Evolutionary conservation across 208 protist genomes (phyloP), one percentile per base, ranked within the genome.

Genomic region (Trypanosoma melophagium): DNA sequence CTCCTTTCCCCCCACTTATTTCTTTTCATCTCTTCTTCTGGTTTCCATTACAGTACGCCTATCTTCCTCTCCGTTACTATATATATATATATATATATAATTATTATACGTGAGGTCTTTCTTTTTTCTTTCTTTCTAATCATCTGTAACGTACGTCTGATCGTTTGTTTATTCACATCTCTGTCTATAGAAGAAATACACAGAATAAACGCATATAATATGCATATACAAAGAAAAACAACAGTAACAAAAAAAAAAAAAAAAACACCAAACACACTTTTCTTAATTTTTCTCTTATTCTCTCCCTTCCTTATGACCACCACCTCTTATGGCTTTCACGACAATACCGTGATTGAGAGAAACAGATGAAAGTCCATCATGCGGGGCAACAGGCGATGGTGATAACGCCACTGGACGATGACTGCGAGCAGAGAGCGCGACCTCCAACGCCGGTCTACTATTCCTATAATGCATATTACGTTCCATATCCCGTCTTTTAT

Each of bases 321-420:
- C 65, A 52, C 65, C 65, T 31, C 67, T 58, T 19, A 66, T 73
- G 13, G 67, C 35, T 25, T 53, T 57, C 7, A 73, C 59, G 41
- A 73, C 60, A 24, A 66, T 41, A 24, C 67, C 60, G 42, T 58
- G 59, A 3, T 59, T 50, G 16, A n/a, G n/a, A 13, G 25, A 22
- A 45, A 49, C 38, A 7, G 40, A 17, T 2, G 49, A 52, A 10
- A 35, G 16, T 22, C 1, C 5, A 35, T 35, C 28, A 5, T 35
- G 28, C 28, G 28, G 28, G 28, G 28, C 28, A 1, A 35, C 28
- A 35, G 28, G 5, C 28, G 28, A 35, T 35, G 28, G 28, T 7
- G 28, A 35, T 35, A 35, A 35, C 28, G 19, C 1, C 3, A 31
- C 16, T 17, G 25, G 35, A 50, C 47, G 12, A 13, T 24, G n/a